Evolutionary conservation across 1,284 basidiomycete species (phyloP).

Genomic region (Apiotrichum sp.): DNA sequence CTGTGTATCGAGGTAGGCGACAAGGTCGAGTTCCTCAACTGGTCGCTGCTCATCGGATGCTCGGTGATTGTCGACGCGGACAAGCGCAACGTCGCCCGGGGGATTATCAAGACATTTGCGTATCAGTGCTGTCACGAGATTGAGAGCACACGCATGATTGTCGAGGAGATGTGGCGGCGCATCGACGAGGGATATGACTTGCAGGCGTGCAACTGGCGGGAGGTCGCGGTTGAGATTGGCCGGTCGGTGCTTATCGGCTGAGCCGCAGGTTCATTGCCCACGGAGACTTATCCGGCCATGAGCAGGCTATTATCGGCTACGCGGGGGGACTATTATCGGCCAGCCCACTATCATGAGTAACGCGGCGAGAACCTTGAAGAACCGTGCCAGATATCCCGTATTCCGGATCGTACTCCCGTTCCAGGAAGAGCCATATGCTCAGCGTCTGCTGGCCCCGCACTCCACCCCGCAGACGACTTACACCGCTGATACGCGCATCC

Average conservation of each 20-base stretch:
- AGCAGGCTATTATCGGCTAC: too few relatives aligned
- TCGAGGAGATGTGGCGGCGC: conserved; percentile 38
- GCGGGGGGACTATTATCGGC: too few relatives aligned
- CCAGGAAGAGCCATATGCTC: too few relatives aligned
- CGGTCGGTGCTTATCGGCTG: conserved; percentile 29
- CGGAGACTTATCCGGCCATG: too few relatives aligned
- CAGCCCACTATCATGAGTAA: too few relatives aligned
- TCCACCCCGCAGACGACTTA: too few relatives aligned
- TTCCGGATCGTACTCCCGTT: too few relatives aligned
- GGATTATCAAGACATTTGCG: conserved; percentile 31
- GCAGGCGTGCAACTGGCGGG: conserved; percentile 27
- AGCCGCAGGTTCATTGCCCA: too few relatives aligned
- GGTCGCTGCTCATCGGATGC: conserved; percentile 33
- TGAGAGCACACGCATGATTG: conserved; percentile 23
- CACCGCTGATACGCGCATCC: too few relatives aligned
- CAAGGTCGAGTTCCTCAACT: conserved; percentile 43
- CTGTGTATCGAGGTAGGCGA: conserved; percentile 32
- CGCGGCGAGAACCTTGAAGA: too few relatives aligned
- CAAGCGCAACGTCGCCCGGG: conserved; percentile 23
- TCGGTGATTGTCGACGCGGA: conserved; percentile 19
- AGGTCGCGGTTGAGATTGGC: conserved; percentile 35
- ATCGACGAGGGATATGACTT: conserved; percentile 32
- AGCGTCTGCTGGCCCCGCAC: too few relatives aligned
- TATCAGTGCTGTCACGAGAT: conserved; percentile 40
- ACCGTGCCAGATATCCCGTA: too few relatives aligned